A percentile compares a stretch with the other conserved stretches of the same genome.
Conservation (phyloP, 495 filamentous ascomycete species). For the Bathelium albidoporum region DNA sequence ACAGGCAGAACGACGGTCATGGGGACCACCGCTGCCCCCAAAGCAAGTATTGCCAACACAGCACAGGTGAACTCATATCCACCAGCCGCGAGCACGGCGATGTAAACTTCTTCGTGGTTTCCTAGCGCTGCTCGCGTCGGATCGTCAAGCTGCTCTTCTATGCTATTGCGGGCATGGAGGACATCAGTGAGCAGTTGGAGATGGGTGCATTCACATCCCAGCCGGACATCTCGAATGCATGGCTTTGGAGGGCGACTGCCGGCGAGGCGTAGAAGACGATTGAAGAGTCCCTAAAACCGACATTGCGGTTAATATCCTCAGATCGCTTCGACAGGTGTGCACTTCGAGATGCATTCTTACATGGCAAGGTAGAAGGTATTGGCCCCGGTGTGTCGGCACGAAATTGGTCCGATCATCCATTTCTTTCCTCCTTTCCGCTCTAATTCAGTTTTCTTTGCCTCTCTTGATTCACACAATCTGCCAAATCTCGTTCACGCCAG, state of each 20-base stretch:
- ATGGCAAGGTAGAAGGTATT: slow-evolving; percentile 15
- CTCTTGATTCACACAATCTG: not conserved
- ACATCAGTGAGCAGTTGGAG: slow-evolving; percentile 29
- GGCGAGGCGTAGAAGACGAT: slow-evolving; percentile 26
- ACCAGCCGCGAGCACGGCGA: slow-evolving; percentile 37
- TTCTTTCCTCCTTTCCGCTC: not conserved
- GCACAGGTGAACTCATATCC: slow-evolving; percentile 42
- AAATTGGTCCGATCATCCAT: slow-evolving; percentile 15
- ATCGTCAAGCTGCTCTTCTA: slow-evolving; percentile 18
- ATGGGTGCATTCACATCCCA: slow-evolving; percentile 22
- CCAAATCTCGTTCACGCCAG: not conserved
- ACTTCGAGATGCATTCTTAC: not conserved
- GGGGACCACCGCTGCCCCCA: slow-evolving; percentile 35
- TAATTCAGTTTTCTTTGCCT: not conserved
- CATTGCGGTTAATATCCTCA: no score
- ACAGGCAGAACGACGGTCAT: slow-evolving; percentile 29
- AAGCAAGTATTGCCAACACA: slow-evolving; percentile 35
- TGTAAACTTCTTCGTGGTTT: slow-evolving; percentile 34
- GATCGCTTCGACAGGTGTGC: no score
- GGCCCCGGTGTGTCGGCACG: slow-evolving; percentile 13
- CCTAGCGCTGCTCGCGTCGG: not conserved
- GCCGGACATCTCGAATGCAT: slow-evolving; percentile 21
- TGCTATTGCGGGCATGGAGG: slow-evolving; percentile 21
- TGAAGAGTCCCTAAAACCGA: slow-evolving; percentile 22
- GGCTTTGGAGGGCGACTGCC: slow-evolving; percentile 16